Base-by-base conservation (phyloP, 2,329 filamentous ascomycete species). In the Chlorencoelia australis region DNA sequence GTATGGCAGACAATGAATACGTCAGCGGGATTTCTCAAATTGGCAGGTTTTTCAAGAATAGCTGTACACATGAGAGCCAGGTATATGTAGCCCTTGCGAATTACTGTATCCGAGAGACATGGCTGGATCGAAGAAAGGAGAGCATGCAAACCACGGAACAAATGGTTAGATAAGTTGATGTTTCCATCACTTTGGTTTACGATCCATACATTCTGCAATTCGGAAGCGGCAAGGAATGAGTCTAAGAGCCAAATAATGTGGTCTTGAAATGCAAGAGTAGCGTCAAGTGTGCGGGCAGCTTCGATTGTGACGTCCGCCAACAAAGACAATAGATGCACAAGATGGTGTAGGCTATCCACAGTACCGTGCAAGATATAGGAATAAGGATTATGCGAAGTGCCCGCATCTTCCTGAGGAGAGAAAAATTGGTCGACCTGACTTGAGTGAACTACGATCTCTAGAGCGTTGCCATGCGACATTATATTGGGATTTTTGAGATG, bases 201-300 rank as follows among this genome's bases (percentile, higher is more conserved):
- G 42, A 50, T 31, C 40, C 33, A 37, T 5, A 36, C 43, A 19
- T 47, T 49, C 15, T 46, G 37, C 11, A 53, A 21, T 5, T 54
- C 47, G 33, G 51, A 45, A 4, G 42, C 17, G 3, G 32, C 15
- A 30, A 49, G 25, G 30, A 57, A 48, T 2, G 51, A 53, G 31
- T 58, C 55, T 11, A 57, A 30, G 18, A 57, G 32, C 56, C 55
- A 59, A 8, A 45, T 44, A 6, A 56, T 16, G 29, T 58, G 52
- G 18, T 55, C 50, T 41, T 55, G 48, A 40, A 56, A 55, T 26
- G 48, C 46, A 7, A 48, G 42, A n/a, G 49, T 50, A 32, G 51
- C 43, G 44, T 53, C 45, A 36, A 44, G 47, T 8, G 45, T 43
- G 10, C 27, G 19, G n/a, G 44, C 41, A 30, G 50, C 43, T 35